Percentiles rank a stretch among this genome's conserved stretches.
Evolutionary conservation across 306 rosid species (phyloP).

Genomic region (Vigna radiata): DNA sequence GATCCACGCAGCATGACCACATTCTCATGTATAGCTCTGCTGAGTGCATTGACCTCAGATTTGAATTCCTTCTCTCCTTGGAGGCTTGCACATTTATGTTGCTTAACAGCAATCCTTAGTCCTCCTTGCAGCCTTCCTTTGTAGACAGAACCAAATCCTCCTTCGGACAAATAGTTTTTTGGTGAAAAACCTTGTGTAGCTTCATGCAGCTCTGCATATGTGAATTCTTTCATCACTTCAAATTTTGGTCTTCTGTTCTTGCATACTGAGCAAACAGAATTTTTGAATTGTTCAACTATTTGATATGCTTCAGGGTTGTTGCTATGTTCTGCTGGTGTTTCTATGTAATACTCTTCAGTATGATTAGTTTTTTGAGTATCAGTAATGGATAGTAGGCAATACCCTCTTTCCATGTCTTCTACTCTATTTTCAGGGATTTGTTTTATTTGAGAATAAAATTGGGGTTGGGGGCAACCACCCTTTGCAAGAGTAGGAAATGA

Average conservation of each 20-base stretch:
- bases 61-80: slow-evolving; percentile 85
- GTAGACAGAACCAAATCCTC: slow-evolving; percentile 79
- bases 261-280: slow-evolving; percentile 60
- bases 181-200: slow-evolving; percentile 66
- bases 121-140: slow-evolving; percentile 67
- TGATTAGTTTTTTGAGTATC: slow-evolving; percentile 26
- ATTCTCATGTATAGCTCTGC: slow-evolving; percentile 80
- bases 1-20: slow-evolving; percentile 75
- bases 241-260: slow-evolving; percentile 61
- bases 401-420: slow-evolving; percentile 50
- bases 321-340: slow-evolving; percentile 29
- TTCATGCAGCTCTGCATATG: slow-evolving; percentile 58
- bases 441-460: slow-evolving; percentile 29
- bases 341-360: slow-evolving; percentile 37
- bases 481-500: slow-evolving; percentile 21
- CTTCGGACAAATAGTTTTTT: slow-evolving; percentile 69
- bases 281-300: slow-evolving; percentile 46
- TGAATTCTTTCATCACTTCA: slow-evolving; percentile 66
- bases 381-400: slow-evolving; percentile 33
- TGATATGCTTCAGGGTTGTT: slow-evolving; percentile 25
- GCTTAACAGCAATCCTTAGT: slow-evolving; percentile 74
- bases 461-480: background rate
- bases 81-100: slow-evolving; percentile 59
- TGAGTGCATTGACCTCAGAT: slow-evolving; percentile 69
- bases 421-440: slow-evolving; percentile 33